Evolutionary conservation across 169 alveolate genomes (phyloP).

Genomic region (Babesia bovis): DNA sequence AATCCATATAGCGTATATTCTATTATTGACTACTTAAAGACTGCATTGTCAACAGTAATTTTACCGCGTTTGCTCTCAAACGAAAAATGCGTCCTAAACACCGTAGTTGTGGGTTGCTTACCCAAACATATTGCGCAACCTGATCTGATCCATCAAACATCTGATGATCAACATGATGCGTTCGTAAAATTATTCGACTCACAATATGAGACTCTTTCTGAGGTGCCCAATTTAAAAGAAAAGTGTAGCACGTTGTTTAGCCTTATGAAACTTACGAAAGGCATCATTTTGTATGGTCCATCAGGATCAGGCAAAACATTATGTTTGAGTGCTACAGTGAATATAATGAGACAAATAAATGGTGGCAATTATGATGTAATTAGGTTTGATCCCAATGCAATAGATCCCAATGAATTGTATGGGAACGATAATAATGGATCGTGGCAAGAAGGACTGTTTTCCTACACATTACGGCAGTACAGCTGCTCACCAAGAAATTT

Average conservation of each 20-base stretch:
- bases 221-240: neutral
- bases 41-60: neutral
- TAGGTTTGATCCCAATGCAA: slow-evolving; percentile 45
- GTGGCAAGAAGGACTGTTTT: slow-evolving; percentile 54
- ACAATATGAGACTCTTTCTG: neutral
- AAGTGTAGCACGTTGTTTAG: slow-evolving; percentile 23
- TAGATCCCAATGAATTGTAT: slow-evolving; percentile 1
- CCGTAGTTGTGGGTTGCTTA: neutral
- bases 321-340: slow-evolving; percentile 1
- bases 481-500: slow-evolving; percentile 81
- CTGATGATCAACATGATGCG: neutral
- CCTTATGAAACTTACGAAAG: slow-evolving; percentile 10
- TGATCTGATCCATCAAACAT: neutral
- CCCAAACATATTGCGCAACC: neutral
- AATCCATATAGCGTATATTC: neutral
- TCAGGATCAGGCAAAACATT: slow-evolving; percentile 40
- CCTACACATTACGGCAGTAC: slow-evolving; percentile 48
- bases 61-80: neutral
- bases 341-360: neutral
- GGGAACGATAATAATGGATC: neutral
- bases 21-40: neutral
- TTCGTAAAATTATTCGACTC: neutral
- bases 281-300: slow-evolving; percentile 21
- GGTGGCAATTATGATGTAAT: slow-evolving; percentile 9
- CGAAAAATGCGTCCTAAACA: neutral